phyloP scores from a whole-genome alignment of 2,329 filamentous ascomycete species.

The Delphinella strobiligena region DNA sequence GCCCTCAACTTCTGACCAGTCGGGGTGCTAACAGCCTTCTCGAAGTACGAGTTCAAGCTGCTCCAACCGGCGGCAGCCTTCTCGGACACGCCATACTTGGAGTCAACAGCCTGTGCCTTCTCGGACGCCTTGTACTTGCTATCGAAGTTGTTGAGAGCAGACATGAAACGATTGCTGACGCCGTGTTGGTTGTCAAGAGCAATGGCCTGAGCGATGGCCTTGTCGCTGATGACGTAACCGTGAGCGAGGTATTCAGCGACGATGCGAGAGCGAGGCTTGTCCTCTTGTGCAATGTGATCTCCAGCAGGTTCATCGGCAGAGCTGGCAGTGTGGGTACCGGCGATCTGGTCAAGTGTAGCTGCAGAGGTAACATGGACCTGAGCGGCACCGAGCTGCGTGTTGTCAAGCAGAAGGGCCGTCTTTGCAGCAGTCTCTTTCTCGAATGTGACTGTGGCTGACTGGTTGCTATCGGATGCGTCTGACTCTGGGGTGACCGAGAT shows the following conservation, averaged over 20 bases:
- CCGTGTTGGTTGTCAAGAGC: conserved; percentile 83
- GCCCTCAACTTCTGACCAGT: conserved; percentile 77
- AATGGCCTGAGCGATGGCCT: conserved; percentile 70
- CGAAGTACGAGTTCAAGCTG: conserved; percentile 78
- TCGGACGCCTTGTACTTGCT: conserved; percentile 77
- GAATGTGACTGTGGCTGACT: conserved; percentile 86
- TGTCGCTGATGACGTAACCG: conserved; percentile 72
- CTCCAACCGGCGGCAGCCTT: conserved; percentile 56
- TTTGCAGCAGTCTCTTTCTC: conserved; percentile 95
- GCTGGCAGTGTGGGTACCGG: conserved; percentile 46
- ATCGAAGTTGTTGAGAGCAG: conserved; percentile 66
- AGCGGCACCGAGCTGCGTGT: conserved; percentile 74
- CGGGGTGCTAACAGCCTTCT: conserved; percentile 77
- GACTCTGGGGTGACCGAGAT: conserved; percentile 60
- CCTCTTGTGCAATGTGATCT: conserved; percentile 77
- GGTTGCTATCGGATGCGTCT: conserved; percentile 45
- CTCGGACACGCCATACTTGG: conserved; percentile 68
- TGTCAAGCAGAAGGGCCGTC: conserved; percentile 91
- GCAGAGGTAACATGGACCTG: conserved; percentile 69
- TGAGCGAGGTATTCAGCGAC: conserved; percentile 93
- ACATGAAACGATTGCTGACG: conserved; percentile 68
- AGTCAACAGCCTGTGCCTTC: conserved; percentile 71
- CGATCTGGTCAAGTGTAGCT: conserved; percentile 51
- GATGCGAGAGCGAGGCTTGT: conserved; percentile 91
- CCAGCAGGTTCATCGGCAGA: conserved; percentile 43